Base-by-base conservation (phyloP, 2,329 filamentous ascomycete species). In the Ceratocystis huliohia region DNA sequence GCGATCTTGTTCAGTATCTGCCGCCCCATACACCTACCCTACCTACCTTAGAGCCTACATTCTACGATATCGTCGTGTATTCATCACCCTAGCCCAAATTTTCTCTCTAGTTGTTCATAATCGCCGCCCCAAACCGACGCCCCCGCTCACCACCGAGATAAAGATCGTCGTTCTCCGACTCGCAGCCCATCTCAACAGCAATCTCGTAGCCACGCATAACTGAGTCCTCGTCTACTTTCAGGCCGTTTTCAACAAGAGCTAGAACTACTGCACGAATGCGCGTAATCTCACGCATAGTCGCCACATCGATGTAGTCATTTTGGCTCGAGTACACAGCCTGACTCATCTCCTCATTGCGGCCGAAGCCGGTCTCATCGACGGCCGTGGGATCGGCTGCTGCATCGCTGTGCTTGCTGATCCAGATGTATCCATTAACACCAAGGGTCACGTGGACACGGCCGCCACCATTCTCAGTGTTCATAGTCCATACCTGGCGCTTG, bases 341-440 rank as follows among this genome's bases (percentile, higher is more conserved):
- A 69, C 86, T 91, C 71, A 81, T 86, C 77, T 99, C 94, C 75
- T 97, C 94, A 74, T 96, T 82, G 70, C 89, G 84, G 65, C 91
- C 96, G 72, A 96, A 89, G 78, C 84, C 73, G 17, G 91, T 88
- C 78, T 82, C 70, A 15, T 76, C 77, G n/a, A 76, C 74, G n/a
- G 78, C 77, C 56, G 81, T 77, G 48, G 75, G 73, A 50, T 76
- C 74, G 4, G 76, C 75, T n/a, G 81, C 80, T 45, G 81, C 82
- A 70, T 89, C 86, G 6, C 88, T 78, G 72, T 96, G 91, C 78
- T 90, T 92, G 75, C 87, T 87, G 73, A 97, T 92, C 88, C 91
- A 99, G 67, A 97, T 91, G 74, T 95, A 97, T 0, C 94, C 94
- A 72, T 99, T 99, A 48, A 99, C 94, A 1, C 94, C 94, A 0